Evolutionary conservation across 164 flowering plant species (phyloP), one percentile per base, ranked within the genome.

Genomic region (Vitis riparia): DNA sequence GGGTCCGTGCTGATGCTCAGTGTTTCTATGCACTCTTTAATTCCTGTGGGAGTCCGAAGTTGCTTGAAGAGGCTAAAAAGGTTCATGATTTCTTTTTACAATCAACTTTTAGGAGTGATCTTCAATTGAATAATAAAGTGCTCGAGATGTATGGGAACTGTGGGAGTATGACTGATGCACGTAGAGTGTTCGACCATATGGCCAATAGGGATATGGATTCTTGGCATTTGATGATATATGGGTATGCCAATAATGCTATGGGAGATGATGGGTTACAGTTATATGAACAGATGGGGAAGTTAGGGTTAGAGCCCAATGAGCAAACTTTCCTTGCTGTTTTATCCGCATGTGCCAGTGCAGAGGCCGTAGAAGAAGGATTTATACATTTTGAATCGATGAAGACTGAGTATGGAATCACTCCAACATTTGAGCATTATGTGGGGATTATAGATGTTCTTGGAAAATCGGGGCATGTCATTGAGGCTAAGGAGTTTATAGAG

Each of bases 241-340:
- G 84, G 62, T 88, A 79, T 80, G 93, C 89, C 0, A 62, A 66
- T 12, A 91, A 87, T 72, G 85, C 81, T 9, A 62, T 84, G 71
- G 97, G 93, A 37, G 97, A 91, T 78, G 94, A 91, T 50, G 97
- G 90, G 8, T 74, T 90, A 78, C 85, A 86, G 68, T 32, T 91
- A 82, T 91, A 81, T 81, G 91, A 90, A 65, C 81, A 86, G 81
- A 87, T 90, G 97, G 78, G 84, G 75, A 74, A 79, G 27, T 17
- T 67, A 17, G 91, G 90, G 3, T 58, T 88, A 70, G 67, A 73
- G n/a, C 88, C 86, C 0, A 80, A 73, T 71, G 83, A 64, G 44
- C 62, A 85, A 63, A 92, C 93, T 17, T 86, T 90, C 69, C 84
- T 86, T 64, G 81, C 75, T 2, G 93, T 90, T 57, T 75, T 92